phyloP scores from a whole-genome alignment of 2,329 filamentous ascomycete species.

The Curvularia hawaiiensis region DNA sequence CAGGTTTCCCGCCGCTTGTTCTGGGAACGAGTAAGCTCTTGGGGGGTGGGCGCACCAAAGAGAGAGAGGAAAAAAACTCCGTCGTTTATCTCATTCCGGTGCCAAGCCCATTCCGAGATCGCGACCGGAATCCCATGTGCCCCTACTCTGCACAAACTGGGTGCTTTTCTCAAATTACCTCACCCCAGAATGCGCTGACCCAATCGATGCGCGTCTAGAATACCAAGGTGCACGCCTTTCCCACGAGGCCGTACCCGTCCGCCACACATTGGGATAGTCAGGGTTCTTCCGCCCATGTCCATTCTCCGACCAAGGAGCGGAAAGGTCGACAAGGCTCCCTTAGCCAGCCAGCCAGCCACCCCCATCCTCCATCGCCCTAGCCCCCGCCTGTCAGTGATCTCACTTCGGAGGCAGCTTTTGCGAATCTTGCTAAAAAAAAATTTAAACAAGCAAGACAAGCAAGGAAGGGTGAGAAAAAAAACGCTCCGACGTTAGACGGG shows the following conservation, averaged over 20 bases:
- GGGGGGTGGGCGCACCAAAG: neutral
- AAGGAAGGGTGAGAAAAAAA: neutral
- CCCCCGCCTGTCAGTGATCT: constrained; percentile 14
- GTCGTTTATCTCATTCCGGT: neutral
- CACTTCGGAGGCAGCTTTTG: constrained; percentile 16
- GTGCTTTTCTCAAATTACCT: neutral
- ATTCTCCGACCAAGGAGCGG: neutral
- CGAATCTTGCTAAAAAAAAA: constrained; percentile 12
- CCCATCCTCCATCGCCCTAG: constrained; percentile 9
- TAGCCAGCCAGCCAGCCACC: neutral
- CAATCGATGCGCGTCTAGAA: neutral
- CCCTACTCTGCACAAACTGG: too few species aligned
- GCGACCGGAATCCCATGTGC: neutral
- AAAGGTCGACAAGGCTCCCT: constrained; percentile 11
- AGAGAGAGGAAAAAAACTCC: neutral
- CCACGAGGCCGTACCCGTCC: neutral
- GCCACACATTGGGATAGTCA: neutral
- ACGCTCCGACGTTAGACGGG: constrained; percentile 17
- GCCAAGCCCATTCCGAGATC: neutral
- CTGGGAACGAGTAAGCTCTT: neutral
- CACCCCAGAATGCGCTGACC: neutral
- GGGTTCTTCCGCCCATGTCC: neutral
- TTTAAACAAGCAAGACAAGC: neutral
- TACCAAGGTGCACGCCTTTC: neutral
- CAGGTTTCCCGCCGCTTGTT: neutral